Base-by-base conservation (phyloP, 768 basidiomycete genomes). In the Hebeloma cylindrosporum region DNA sequence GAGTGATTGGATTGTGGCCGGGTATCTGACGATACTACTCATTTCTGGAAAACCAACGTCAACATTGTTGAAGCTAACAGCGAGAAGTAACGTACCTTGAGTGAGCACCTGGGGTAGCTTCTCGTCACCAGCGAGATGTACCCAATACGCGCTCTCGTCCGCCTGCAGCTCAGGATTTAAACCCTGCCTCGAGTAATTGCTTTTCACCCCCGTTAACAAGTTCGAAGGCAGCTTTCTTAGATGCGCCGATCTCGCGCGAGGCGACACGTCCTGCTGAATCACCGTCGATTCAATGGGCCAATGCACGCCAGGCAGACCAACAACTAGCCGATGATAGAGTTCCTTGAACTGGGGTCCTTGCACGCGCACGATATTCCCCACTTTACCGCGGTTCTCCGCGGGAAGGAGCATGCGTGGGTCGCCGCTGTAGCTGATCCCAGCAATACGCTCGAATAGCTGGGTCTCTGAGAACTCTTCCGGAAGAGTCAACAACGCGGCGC, bases 391-490 rank as follows among this genome's bases (percentile, higher is more conserved):
- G 68, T 98, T 96, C 75, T 99, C 96, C 0, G 84, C 93, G 1
- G 93, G 93, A 4, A 94, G 78, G 35, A 88, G 54, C 96, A 99
- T 99, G 33, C 96, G 82, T 23, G 91, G 90, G 60, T 99, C 93
- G 14, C 93, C 93, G 30, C 67, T 67, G 59, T 99, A 99, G 50
- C 83, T 86, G 16, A 99, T 82, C 0, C 84, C 79, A 0, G 95
- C 85, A 40, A 99, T 87, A 33, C 82, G 78, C 54, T 85, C 83
- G 60, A 91, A 99, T 2, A 99, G 79, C 48, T 87, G 75, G 5
- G 75, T 75, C 62, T 94, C 90, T 35, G 83, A 73, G 62, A 99
- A 99, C 16, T 73, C 67, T n/a, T 73, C 75, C 2, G 93, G 92
- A 18, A 96, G 82, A 7, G 81, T 85, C 51, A 96, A 80, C 38